These are phyloP conservation scores for Dactylellina sp. DNA, from an alignment of 2,329 filamentous ascomycete species.

Conservation along the genomic window DNA sequence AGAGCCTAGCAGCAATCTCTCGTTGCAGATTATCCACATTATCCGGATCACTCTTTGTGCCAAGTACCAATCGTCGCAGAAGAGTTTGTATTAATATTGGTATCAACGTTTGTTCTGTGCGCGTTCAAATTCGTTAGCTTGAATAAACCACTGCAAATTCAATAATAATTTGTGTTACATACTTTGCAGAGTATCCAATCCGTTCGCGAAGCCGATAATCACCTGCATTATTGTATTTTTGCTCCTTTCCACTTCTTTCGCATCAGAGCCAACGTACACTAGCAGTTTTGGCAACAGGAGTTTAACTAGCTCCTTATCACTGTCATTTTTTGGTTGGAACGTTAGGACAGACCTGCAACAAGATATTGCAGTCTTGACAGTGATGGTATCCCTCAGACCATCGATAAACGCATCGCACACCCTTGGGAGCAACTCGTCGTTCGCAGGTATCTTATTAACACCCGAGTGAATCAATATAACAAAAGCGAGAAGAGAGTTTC, in stretches of 20 bases:
- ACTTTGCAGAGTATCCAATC: constrained; percentile 57
- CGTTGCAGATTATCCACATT: constrained; percentile 67
- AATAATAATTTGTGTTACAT: constrained; percentile 54
- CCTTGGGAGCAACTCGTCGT: constrained; percentile 70
- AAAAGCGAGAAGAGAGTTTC: constrained; percentile 87
- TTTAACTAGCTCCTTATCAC: constrained; percentile 79
- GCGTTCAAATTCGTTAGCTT: constrained; percentile 30
- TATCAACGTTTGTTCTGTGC: constrained; percentile 77
- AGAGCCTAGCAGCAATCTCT: constrained; percentile 79
- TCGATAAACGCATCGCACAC: constrained; percentile 86
- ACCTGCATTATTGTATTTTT: constrained; percentile 78
- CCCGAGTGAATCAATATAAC: constrained; percentile 90
- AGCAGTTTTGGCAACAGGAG: constrained; percentile 81
- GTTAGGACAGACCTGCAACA: constrained; percentile 86
- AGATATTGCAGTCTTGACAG: constrained; percentile 78
- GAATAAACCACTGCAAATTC: too few relatives aligned
- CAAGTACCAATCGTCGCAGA: constrained; percentile 27
- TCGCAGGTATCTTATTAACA: constrained; percentile 77
- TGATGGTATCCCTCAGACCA: constrained; percentile 72
- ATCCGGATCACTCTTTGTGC: constrained; percentile 71
- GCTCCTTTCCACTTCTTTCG: constrained; percentile 76
- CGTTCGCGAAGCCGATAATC: constrained; percentile 77
- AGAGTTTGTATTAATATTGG: constrained; percentile 75
- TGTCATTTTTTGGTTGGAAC: constrained; percentile 70
- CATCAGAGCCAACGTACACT: constrained; percentile 74